phyloP scores from a whole-genome alignment of 805 yeast genomes.

The Hanseniaspora clermontiae region DNA sequence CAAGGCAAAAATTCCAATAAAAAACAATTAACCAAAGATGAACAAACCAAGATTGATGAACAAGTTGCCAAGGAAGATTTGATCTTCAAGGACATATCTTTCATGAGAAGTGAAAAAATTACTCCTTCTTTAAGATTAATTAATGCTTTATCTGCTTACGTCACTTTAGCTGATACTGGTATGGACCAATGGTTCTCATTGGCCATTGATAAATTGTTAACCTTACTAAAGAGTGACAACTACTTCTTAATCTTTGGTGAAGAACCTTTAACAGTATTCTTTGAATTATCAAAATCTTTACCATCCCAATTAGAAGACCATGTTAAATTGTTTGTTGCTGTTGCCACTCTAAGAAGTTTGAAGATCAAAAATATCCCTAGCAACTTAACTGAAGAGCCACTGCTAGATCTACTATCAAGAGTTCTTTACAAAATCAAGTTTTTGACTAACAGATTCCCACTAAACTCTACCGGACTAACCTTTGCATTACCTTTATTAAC shows the following conservation, averaged over 20 bases:
- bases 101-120: slow-evolving; percentile 30
- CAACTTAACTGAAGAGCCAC: slow-evolving; percentile 38
- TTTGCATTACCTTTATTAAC: slow-evolving; percentile 66
- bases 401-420: slow-evolving; percentile 45
- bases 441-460: slow-evolving; percentile 55
- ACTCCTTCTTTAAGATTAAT: slow-evolving; percentile 41
- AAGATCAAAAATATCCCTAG: slow-evolving; percentile 36
- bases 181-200: slow-evolving; percentile 57
- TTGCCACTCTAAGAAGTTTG: slow-evolving; percentile 52
- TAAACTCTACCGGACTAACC: slow-evolving; percentile 55
- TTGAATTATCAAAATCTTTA: slow-evolving; percentile 41
- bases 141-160: slow-evolving; percentile 39
- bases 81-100: slow-evolving; percentile 38
- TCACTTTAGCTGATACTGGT: slow-evolving; percentile 49
- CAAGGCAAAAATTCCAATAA: slow-evolving; percentile 21
- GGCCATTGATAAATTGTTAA: slow-evolving; percentile 41
- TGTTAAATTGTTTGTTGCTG: slow-evolving; percentile 46
- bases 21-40: slow-evolving; percentile 65
- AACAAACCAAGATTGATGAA: slow-evolving; percentile 46
- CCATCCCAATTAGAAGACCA: slow-evolving; percentile 39
- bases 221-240: slow-evolving; percentile 30
- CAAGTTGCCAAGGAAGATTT: slow-evolving; percentile 51
- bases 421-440: slow-evolving; percentile 66
- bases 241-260: slow-evolving; percentile 32
- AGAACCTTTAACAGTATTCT: slow-evolving; percentile 37